phyloP scores from a whole-genome alignment of 2,329 filamentous ascomycete species.

The Endocalyx cinctus region DNA sequence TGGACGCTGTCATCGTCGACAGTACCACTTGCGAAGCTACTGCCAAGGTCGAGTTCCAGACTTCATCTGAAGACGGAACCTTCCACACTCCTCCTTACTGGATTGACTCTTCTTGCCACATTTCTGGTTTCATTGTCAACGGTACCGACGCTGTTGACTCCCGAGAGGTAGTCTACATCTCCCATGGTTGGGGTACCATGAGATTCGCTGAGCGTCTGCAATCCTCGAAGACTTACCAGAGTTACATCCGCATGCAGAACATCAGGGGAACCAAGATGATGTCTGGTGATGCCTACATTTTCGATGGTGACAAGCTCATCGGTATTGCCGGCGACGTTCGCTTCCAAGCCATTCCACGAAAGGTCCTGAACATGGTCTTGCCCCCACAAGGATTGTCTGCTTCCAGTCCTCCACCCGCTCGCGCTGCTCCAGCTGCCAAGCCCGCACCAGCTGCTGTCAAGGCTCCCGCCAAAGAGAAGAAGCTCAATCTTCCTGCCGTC shows the following conservation, averaged over 20 bases:
- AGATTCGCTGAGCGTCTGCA: constrained; percentile 44
- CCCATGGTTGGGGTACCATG: constrained; percentile 54
- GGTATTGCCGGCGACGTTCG: constrained; percentile 52
- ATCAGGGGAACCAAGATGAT: constrained; percentile 47
- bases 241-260: constrained; percentile 55
- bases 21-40: constrained; percentile 51
- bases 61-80: constrained; percentile 40
- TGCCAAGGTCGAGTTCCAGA: constrained; percentile 46
- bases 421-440: constrained; percentile 28
- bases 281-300: constrained; percentile 50
- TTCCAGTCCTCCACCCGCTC: constrained; percentile 31
- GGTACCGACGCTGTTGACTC: constrained; percentile 52
- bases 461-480: constrained; percentile 34
- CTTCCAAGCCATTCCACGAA: constrained; percentile 64
- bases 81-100: constrained; percentile 55
- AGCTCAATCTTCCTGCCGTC: constrained; percentile 42
- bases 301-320: constrained; percentile 46
- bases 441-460: constrained; percentile 31
- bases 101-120: constrained; percentile 55
- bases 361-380: constrained; percentile 61
- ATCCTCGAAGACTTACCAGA: constrained; percentile 44
- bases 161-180: constrained; percentile 52
- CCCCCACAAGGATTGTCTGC: constrained; percentile 51
- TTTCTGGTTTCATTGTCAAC: constrained; percentile 59
- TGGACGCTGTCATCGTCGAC: constrained; percentile 54